Evolutionary conservation across 805 yeast species (phyloP).

Genomic region (Tetrapisispora arboricola): DNA sequence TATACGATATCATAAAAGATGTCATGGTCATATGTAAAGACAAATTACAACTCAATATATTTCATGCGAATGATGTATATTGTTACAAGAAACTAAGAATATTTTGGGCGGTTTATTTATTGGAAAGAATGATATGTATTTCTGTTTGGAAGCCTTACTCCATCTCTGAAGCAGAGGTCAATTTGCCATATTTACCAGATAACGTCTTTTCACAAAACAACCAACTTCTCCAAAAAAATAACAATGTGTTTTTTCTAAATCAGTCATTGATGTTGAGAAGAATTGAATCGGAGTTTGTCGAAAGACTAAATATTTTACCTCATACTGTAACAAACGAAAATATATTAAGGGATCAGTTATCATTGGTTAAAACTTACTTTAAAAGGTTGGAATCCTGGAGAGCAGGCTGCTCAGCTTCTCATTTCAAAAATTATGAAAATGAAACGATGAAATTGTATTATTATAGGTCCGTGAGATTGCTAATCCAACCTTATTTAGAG

Average conservation of each 20-base stretch:
- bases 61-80: slow-evolving; percentile 17
- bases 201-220: neutral
- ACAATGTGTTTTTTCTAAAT: slow-evolving; percentile 40
- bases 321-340: slow-evolving; percentile 10
- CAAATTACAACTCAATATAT: slow-evolving; percentile 19
- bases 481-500: slow-evolving; percentile 57
- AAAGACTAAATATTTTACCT: slow-evolving; percentile 36
- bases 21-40: slow-evolving; percentile 37
- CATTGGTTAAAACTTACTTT: slow-evolving; percentile 42
- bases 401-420: slow-evolving; percentile 34
- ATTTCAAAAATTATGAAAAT: slow-evolving; percentile 39
- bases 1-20: slow-evolving; percentile 44
- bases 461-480: slow-evolving; percentile 46
- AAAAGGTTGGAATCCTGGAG: slow-evolving; percentile 48
- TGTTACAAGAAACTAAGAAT: slow-evolving; percentile 38
- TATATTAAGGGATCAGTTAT: slow-evolving; percentile 32
- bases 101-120: slow-evolving; percentile 53
- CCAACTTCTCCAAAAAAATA: neutral
- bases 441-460: slow-evolving; percentile 50
- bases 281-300: slow-evolving; percentile 51
- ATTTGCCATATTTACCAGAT: slow-evolving; percentile 34
- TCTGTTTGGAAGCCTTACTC: slow-evolving; percentile 53
- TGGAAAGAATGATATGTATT: slow-evolving; percentile 51
- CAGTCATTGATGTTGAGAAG: slow-evolving; percentile 48
- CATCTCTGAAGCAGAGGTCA: slow-evolving; percentile 39